Evolutionary conservation across 2,329 filamentous ascomycete genomes (phyloP).

Genomic region (Stemphylium vesicarium): DNA sequence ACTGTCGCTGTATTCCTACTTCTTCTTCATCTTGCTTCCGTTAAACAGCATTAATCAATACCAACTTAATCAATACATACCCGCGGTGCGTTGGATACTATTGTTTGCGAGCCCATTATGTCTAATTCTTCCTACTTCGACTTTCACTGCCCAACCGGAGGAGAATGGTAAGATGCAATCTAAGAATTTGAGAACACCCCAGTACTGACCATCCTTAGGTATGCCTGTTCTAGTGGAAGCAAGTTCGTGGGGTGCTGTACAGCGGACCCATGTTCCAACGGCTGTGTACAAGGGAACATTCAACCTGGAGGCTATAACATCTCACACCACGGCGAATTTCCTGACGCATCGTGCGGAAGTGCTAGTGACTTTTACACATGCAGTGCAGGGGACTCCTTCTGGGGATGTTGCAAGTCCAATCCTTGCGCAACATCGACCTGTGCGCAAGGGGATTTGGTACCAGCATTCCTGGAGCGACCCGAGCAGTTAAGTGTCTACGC

Average conservation of each 20-base stretch:
- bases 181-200: background rate
- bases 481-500: slow-evolving; percentile 28
- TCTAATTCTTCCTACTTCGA: slow-evolving; percentile 18
- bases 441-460: slow-evolving; percentile 31
- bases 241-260: slow-evolving; percentile 53
- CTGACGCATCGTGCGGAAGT: slow-evolving; percentile 41
- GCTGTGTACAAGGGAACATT: slow-evolving; percentile 45
- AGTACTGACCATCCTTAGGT: slow-evolving; percentile 24
- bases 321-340: slow-evolving; percentile 38
- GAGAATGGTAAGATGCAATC: slow-evolving; percentile 25
- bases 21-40: background rate
- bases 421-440: slow-evolving; percentile 44
- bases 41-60: background rate
- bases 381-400: slow-evolving; percentile 17
- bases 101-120: background rate
- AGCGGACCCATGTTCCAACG: slow-evolving; percentile 46
- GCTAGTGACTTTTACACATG: slow-evolving; percentile 48
- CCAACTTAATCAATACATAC: background rate
- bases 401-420: slow-evolving; percentile 37
- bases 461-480: slow-evolving; percentile 32
- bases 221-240: slow-evolving; percentile 30
- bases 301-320: slow-evolving; percentile 43
- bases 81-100: background rate
- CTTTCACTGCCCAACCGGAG: slow-evolving; percentile 31
- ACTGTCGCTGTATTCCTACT: slow-evolving; percentile 10